phyloP scores from a whole-genome alignment of 202 grass and related monocot genomes.

The Zizania palustris region DNA sequence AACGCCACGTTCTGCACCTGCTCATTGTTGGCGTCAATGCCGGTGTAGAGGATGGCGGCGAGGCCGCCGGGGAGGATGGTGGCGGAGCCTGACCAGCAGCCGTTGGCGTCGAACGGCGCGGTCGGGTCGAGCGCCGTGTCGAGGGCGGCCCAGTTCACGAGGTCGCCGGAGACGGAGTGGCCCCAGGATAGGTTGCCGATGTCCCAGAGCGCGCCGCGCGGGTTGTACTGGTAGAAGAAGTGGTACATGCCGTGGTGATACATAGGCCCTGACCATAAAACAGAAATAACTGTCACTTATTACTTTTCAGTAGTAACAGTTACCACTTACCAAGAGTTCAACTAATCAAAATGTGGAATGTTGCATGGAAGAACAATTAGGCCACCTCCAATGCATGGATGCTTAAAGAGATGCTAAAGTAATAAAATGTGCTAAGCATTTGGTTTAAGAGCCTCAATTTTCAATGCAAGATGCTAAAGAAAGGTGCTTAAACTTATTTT shows the following conservation, averaged over 20 bases:
- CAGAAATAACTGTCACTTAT: not conserved
- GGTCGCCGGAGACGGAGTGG: constrained; percentile 72
- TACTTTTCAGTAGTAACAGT: not conserved
- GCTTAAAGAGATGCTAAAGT: too few relatives aligned
- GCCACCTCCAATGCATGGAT: too few relatives aligned
- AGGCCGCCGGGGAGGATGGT: constrained; percentile 48
- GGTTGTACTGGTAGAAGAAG: constrained; percentile 76
- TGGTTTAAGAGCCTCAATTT: too few relatives aligned
- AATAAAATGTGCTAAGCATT: too few relatives aligned
- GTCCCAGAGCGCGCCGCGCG: constrained; percentile 57
- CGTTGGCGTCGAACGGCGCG: constrained; percentile 60
- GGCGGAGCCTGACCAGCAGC: constrained; percentile 65
- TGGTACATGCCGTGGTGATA: constrained; percentile 66
- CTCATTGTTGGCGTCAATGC: constrained; percentile 36
- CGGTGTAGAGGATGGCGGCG: constrained; percentile 63
- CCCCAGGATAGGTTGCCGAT: constrained; percentile 70
- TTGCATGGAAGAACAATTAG: too few relatives aligned
- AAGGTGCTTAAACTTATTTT: too few relatives aligned
- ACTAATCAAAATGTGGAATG: too few relatives aligned
- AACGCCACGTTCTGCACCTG: constrained; percentile 74
- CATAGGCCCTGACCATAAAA: constrained; percentile 53
- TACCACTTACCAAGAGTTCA: too few relatives aligned
- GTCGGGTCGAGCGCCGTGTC: constrained; percentile 44
- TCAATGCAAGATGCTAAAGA: too few relatives aligned
- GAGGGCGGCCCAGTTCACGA: constrained; percentile 59